Conservation (phyloP, 768 basidiomycete species). For the Kwoniella europaea region DNA sequence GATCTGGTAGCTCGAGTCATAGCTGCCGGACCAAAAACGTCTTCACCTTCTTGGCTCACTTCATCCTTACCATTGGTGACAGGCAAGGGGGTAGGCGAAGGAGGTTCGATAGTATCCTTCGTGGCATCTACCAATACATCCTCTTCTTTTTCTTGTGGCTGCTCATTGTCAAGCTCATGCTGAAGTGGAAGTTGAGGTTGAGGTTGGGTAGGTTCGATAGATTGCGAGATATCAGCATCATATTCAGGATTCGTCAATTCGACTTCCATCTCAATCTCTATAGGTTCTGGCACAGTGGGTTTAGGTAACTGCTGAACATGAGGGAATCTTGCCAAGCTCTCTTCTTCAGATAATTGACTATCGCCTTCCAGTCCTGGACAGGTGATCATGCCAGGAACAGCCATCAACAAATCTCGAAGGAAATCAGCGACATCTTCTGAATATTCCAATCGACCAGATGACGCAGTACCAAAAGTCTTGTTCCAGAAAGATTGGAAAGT, state of each 20-base stretch:
- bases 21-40: slow-evolving; percentile 43
- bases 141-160: background rate
- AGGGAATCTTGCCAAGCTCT: slow-evolving; percentile 38
- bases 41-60: slow-evolving; percentile 8
- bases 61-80: background rate
- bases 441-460: slow-evolving; percentile 10
- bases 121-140: slow-evolving; percentile 7
- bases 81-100: background rate
- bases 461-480: slow-evolving; percentile 23
- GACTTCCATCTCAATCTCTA: slow-evolving; percentile 7
- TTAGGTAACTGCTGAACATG: slow-evolving; percentile 12
- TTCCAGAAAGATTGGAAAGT: slow-evolving; percentile 47
- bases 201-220: slow-evolving; percentile 12
- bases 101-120: slow-evolving; percentile 10
- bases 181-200: background rate
- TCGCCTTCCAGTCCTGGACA: slow-evolving; percentile 30
- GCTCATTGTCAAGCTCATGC: background rate
- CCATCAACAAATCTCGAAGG: slow-evolving; percentile 34
- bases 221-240: slow-evolving; percentile 48
- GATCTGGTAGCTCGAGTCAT: background rate
- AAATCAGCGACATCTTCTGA: slow-evolving; percentile 40
- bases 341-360: slow-evolving; percentile 36
- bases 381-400: slow-evolving; percentile 44
- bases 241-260: slow-evolving; percentile 24
- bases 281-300: background rate